These are phyloP conservation scores for Pseudomonodictys pantanalensis DNA, from an alignment of 495 filamentous ascomycete genomes.

Conservation along the genomic window DNA sequence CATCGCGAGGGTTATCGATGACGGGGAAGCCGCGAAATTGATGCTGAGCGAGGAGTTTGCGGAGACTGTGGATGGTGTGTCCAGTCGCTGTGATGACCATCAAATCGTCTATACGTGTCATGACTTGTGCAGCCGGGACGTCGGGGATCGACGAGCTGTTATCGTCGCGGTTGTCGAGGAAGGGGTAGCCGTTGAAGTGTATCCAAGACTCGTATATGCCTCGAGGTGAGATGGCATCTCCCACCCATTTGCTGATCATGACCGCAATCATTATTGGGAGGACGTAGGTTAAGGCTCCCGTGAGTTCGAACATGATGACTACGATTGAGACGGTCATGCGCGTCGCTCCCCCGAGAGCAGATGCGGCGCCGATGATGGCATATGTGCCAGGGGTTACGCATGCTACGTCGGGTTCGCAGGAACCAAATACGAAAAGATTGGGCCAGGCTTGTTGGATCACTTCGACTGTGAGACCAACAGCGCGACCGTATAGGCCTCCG, in stretches of 20 bases:
- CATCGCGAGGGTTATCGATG: constrained; percentile 68
- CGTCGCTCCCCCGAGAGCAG: constrained; percentile 91
- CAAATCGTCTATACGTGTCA: constrained; percentile 75
- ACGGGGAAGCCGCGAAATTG: constrained; percentile 92
- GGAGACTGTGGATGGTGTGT: constrained; percentile 43
- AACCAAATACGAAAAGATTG: constrained; percentile 68
- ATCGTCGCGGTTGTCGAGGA: constrained; percentile 91
- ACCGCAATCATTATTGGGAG: constrained; percentile 99
- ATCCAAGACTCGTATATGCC: constrained; percentile 99
- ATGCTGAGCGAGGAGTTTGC: constrained; percentile 64
- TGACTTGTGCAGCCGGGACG: constrained; percentile 76
- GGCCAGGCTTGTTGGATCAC: constrained; percentile 83
- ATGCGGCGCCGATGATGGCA: constrained; percentile 95
- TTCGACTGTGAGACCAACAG: constrained; percentile 82
- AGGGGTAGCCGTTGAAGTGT: constrained; percentile 92
- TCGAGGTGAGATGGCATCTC: constrained; percentile 88
- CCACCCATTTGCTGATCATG: constrained; percentile 97
- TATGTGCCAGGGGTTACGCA: constrained; percentile 95
- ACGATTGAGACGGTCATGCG: constrained; percentile 97
- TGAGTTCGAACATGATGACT: constrained; percentile 99
- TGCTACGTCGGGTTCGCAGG: constrained; percentile 81
- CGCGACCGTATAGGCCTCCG: constrained; percentile 88
- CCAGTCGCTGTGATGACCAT: background rate
- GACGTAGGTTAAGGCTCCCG: constrained; percentile 92
- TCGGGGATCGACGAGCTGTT: constrained; percentile 63